phyloP scores from a whole-genome alignment of 1,284 basidiomycete species.

The Inonotus hispidus region DNA sequence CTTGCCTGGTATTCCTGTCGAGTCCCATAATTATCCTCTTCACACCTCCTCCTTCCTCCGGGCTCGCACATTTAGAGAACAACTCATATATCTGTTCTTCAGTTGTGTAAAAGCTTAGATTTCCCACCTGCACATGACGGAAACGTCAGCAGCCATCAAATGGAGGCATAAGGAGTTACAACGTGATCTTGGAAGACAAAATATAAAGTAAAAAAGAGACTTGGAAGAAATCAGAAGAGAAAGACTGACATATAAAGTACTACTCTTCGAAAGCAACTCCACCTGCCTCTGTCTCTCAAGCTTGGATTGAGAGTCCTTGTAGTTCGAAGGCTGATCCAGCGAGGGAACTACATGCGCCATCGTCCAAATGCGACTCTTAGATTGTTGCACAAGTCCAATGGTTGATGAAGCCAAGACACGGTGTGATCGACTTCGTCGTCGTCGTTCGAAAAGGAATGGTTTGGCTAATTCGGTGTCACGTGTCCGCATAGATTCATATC shows the following conservation, averaged over 20 bases:
- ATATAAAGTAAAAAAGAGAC: not conserved
- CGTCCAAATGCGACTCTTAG: not conserved
- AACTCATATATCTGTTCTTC: slow-evolving; percentile 99
- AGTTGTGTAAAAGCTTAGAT: slow-evolving; percentile 96
- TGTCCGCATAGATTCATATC: not conserved
- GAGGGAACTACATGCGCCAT: slow-evolving; percentile 87
- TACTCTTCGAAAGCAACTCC: slow-evolving; percentile 65
- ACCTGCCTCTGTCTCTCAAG: slow-evolving; percentile 67
- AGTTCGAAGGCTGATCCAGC: slow-evolving; percentile 91
- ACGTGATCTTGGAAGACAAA: not conserved
- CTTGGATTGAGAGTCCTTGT: slow-evolving; percentile 85
- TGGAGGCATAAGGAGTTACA: not conserved
- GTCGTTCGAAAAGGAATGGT: no score
- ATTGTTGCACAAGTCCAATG: not conserved
- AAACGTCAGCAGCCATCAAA: not conserved
- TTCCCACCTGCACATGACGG: slow-evolving; percentile 66
- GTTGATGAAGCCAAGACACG: no score
- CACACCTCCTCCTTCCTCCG: slow-evolving; percentile 91
- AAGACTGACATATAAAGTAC: slow-evolving; percentile 66
- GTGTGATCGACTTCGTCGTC: no score
- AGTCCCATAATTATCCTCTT: slow-evolving; percentile 99
- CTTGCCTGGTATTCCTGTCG: slow-evolving; percentile 88
- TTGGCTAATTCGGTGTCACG: slow-evolving; percentile 3
- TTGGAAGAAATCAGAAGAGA: not conserved
- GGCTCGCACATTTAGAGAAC: slow-evolving; percentile 87